Base-by-base conservation (phyloP, 495 filamentous ascomycete genomes). In the Bryoglossum gracile region DNA sequence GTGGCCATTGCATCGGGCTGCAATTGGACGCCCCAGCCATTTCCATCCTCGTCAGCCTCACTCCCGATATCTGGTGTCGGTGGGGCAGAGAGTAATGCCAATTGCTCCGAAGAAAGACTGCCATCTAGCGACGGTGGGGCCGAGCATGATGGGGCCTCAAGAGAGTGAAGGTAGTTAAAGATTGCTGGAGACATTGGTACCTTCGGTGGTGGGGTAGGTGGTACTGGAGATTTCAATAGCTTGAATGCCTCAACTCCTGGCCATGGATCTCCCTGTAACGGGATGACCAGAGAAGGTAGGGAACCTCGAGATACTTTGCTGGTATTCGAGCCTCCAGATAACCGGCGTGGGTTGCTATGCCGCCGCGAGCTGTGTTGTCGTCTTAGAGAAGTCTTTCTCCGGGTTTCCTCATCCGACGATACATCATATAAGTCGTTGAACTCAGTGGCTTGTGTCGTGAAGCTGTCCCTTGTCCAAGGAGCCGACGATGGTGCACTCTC, bases 381-480 rank as follows among this genome's bases (percentile, higher is more conserved):
- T 9, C 66, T 53, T 11, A 53, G 8, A 8, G 17, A 26, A 34
- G 28, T 69, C 62, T 57, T 56, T 35, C 50, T 52, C 18, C 47
- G 23, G 3, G 26, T 22, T 4, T 82, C 77, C 36, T 94, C 87
- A 44, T 84, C 78, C 36, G 84, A 81, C 6, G 85, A 87, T 25
- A 86, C 73, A 62, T 94, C 87, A 57, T 94, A 94, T 17, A 95
- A 65, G 50, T 92, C 87, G 59, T 92, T 87, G 60, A 89, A 90
- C 25, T 85, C 81, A 53, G 74, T 79, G 34, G 65, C 73, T 40
- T 77, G 70, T 37, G 73, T 78, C 47, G 70, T 69, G 36, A 70
- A 70, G 51, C 74, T 78, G 30, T 72, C 60, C 42, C 69, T 68
- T 50, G 70, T 76, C 71, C 73, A 79, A 23, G 70, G 71, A 48